Evolutionary conservation across 202 grass and related monocot species (phyloP), one percentile per base, ranked within the genome.

Genomic region (Brachypodium distachyon): DNA sequence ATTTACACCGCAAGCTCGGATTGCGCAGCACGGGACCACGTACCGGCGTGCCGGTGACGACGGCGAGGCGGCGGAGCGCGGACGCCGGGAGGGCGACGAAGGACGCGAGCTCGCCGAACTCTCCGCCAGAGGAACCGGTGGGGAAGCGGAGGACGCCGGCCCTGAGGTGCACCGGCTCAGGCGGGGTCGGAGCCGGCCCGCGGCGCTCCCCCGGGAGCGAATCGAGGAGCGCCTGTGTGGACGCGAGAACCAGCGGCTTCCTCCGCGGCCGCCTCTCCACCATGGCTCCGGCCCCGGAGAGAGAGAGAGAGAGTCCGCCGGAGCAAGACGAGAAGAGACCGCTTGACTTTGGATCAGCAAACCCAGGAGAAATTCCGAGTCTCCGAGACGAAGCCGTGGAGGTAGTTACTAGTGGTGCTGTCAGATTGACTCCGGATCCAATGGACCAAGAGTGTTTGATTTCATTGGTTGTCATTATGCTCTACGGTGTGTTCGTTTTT

Each of bases 171-270:
- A 92, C 38, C 27, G 85, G 61, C 9, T 78, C 83, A 28, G 52
- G 74, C 10, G 77, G 43, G 27, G 74, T 55, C 17, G 53, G 54
- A 2, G 41, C 14, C 25, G 27, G 22, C 4, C 62, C 47, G 32
- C 80, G 65, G 27, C 76, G 69, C 18, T 77, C 69, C 25, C 77
- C 66, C 6, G 77, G 71, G 1, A 82, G 67, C 53, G 91, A 98
- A 54, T 92, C 87, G 32, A 98, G 82, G 10, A 95, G 83, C 46
- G 85, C 85, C 62, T 88, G 83, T 17, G 89, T 95, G 21, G 91
- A 95, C 29, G 91, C 89, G 7, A 98, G 89, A 23, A 98, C 84
- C 63, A 95, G 88, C 40, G 91, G 85, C 84, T 87, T 92, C 72
- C 95, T 82, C 64, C 67, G 59, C 78, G 28, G 44, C 49, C 83